phyloP scores from a whole-genome alignment of 2,329 filamentous ascomycete species.

The Cladosporium sp. region DNA sequence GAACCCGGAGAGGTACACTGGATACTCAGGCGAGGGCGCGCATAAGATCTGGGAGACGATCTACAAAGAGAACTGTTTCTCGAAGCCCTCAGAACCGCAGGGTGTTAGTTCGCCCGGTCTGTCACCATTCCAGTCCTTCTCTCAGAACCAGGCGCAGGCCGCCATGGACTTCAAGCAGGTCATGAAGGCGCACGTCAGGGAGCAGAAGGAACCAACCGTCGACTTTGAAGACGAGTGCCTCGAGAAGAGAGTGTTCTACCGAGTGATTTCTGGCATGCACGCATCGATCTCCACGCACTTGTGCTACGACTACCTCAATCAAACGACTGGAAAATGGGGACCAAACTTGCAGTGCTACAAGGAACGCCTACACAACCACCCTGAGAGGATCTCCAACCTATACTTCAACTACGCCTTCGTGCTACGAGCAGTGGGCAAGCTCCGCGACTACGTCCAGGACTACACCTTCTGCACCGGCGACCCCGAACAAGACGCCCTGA shows the following conservation, averaged over 20 bases:
- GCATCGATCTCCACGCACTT: conserved; percentile 95
- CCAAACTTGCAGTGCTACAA: conserved; percentile 90
- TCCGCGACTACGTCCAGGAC: conserved; percentile 74
- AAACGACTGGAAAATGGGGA: conserved; percentile 89
- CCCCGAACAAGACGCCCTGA: conserved; percentile 71
- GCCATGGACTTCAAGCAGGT: conserved; percentile 62
- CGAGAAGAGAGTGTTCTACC: conserved; percentile 98
- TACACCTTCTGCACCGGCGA: conserved; percentile 96
- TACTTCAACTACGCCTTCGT: conserved; percentile 99
- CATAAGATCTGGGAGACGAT: conserved; percentile 95
- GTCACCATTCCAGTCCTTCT: conserved; percentile 39
- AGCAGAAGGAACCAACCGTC: conserved; percentile 57
- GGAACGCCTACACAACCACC: conserved; percentile 76
- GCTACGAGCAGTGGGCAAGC: conserved; percentile 85
- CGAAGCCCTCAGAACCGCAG: conserved; percentile 39
- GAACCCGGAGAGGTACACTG: conserved; percentile 94
- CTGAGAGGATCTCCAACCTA: conserved; percentile 91
- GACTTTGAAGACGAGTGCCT: conserved; percentile 89
- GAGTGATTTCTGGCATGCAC: conserved; percentile 95
- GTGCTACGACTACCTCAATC: conserved; percentile 94
- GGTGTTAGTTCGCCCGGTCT: conserved; percentile 26
- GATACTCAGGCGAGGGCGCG: conserved; percentile 81
- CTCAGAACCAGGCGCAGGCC: conserved; percentile 52
- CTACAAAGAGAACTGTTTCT: conserved; percentile 96
- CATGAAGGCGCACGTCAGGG: conserved; percentile 60